Evolutionary conservation across 805 yeast species (phyloP), one percentile per base, ranked within the genome.

Genomic region (Candida ascalaphidarum): DNA sequence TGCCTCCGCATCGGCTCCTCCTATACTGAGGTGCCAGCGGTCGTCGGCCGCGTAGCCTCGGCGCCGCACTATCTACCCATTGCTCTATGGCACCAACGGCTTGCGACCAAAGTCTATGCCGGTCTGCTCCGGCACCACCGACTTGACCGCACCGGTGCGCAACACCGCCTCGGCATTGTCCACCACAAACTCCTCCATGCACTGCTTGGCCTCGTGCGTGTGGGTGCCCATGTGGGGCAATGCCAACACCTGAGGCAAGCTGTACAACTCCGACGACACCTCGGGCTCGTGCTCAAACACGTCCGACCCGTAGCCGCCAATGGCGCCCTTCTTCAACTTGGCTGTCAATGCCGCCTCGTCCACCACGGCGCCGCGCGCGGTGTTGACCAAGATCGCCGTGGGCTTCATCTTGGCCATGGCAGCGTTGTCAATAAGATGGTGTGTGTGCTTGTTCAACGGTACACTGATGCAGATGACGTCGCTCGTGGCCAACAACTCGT

Each of bases 171-270:
- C 56, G 7, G 83, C 74, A 52, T 89, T 92, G 18, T 68, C 66
- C 16, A 82, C 75, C 18, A 79, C 84, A 50, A 73, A 73, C 41
- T 72, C 75, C 57, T 88, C 96, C 95, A 92, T 83, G 41, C 70
- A 69, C 40, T 64, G 58, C 45, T 81, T 72, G 3, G 95, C 81
- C 55, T 85, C 94, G 29, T 56, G 55, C 4, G 89, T 64, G 48
- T 75, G 76, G 0, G 95, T 83, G 16, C 95, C 96, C 80, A 83
- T 76, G 51, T 86, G 96, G 11, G 96, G 96, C 39, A 82, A 60
- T 20, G 82, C 71, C 9, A 81, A 65, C n/a, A 77, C 83, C 37
- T 79, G 78, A 10, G 82, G 81, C 54, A 79, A 55, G 17, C 61
- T 58, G 27, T 68, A 54, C 37, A 81, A 58, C 35, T 80, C 86